Base-by-base conservation (phyloP, 108 stramenopile species). In the Skeletonema potamos region DNA sequence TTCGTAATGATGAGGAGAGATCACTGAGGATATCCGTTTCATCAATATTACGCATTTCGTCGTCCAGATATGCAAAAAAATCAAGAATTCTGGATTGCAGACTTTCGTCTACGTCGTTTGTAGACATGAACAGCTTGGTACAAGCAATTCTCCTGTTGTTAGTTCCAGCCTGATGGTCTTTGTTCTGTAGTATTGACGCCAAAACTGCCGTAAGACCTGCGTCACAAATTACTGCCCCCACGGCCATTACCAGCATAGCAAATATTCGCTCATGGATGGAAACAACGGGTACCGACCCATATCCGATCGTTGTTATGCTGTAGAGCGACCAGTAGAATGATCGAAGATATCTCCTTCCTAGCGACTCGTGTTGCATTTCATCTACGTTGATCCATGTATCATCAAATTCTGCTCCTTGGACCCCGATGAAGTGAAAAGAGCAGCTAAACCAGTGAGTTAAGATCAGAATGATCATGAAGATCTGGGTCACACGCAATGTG, bases 171-270 rank as follows among this genome's bases (percentile, higher is more conserved):
- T 85, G 84, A 27, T 82, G 69, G 54, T 88, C 87, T 72, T 64
- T 78, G 61, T 74, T 77, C 13, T 59, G 62, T 13, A 86, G 67
- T 44, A 83, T 64, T 8, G 77, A 74, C 27, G 82, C 81, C 32
- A 88, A 68, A 9, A 84, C 76, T 65, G 87, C 85, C 12, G 84
- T 81, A 7, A 88, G 64, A 43, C 87, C 85, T 27, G 87, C 87
- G 58, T 86, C 85, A 64, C 85, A 88, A 65, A 88, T 59, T 13
- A 88, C 79, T 20, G 85, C 80, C 22, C 87, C 87, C 6, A 83
- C 68, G 18, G 83, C 63, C 87, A 88, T 88, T 13, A 59, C 71
- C 8, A 86, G 26, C 74, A 84, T 86, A 26, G 77, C 73, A 36
- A 85, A 84, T 5, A 84, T 30, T n/a, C 74, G 54, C 71, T 88